Percentiles rank a stretch among this genome's conserved stretches.
Evolutionary conservation across 202 grass and related monocot species (phyloP).

Genomic region (Panicum virgatum): DNA sequence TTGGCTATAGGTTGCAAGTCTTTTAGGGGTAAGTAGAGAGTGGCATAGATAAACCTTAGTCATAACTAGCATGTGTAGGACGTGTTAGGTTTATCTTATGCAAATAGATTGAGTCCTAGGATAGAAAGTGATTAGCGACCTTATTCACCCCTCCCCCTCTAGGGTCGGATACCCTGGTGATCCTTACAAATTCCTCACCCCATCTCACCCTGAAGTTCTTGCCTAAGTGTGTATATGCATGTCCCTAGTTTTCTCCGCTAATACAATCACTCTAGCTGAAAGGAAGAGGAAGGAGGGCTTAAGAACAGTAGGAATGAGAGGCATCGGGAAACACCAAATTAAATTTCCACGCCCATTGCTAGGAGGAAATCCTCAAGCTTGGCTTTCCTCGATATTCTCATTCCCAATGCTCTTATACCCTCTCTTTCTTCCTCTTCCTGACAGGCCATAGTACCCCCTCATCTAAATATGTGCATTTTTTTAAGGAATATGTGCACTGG

Average conservation of each 20-base stretch:
- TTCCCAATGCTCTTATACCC: slow-evolving; percentile 20
- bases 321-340: slow-evolving; percentile 26
- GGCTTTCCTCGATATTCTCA: slow-evolving; percentile 34
- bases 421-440: slow-evolving; percentile 36
- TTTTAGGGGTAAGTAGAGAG: no score
- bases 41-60: no score
- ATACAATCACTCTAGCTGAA: not conserved
- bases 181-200: not conserved
- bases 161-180: no score
- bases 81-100: no score
- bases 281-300: slow-evolving; percentile 35
- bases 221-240: not conserved
- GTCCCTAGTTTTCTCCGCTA: not conserved
- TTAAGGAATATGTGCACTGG: no score
- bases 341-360: not conserved
- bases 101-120: no score
- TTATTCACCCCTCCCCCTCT: no score
- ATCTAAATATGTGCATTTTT: not conserved
- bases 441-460: not conserved
- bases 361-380: not conserved
- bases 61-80: no score
- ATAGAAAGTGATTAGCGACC: no score
- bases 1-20: no score
- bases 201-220: not conserved
- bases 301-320: slow-evolving; percentile 48